Evolutionary conservation across 176 grass and related monocot genomes (phyloP).

Genomic region (Rhipidocladum racemiflorum): DNA sequence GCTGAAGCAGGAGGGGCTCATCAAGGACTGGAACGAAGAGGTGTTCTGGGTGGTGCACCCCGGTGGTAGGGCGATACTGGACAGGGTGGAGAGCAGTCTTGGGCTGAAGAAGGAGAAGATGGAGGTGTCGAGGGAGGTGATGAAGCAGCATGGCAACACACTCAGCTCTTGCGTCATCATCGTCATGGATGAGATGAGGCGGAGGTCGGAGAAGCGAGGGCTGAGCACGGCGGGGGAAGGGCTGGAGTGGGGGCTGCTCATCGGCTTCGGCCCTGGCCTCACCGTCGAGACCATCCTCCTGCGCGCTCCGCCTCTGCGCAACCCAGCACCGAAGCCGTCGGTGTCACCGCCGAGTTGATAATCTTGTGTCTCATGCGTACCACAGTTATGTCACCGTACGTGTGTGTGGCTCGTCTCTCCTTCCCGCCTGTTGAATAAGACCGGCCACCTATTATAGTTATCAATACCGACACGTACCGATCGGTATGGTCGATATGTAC

Average conservation of each 20-base stretch:
- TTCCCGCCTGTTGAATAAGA: too few relatives aligned
- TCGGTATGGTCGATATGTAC: too few relatives aligned
- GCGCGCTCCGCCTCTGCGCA: not conserved
- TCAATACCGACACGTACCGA: too few relatives aligned
- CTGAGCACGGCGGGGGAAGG: constrained; percentile 44
- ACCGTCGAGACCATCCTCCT: constrained; percentile 20
- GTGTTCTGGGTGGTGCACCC: constrained; percentile 66
- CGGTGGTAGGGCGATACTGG: constrained; percentile 50
- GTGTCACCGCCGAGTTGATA: too few relatives aligned
- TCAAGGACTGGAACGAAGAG: constrained; percentile 39
- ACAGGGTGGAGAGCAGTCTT: constrained; percentile 38
- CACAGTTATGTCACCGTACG: too few relatives aligned
- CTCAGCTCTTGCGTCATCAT: constrained; percentile 50
- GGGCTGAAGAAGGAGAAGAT: constrained; percentile 40
- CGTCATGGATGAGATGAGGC: constrained; percentile 59
- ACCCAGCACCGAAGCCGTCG: too few relatives aligned
- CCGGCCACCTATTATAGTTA: too few relatives aligned
- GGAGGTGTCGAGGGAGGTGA: constrained; percentile 33
- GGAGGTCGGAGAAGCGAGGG: not conserved
- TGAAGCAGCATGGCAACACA: constrained; percentile 58
- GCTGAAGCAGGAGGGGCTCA: not conserved
- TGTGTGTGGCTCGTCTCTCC: too few relatives aligned
- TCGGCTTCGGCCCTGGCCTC: constrained; percentile 10
- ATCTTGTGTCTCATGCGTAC: too few relatives aligned
- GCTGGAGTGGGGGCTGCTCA: constrained; percentile 49